phyloP scores from a whole-genome alignment of 352 stramenopile species.

The Globisporangium paroecandrum region DNA sequence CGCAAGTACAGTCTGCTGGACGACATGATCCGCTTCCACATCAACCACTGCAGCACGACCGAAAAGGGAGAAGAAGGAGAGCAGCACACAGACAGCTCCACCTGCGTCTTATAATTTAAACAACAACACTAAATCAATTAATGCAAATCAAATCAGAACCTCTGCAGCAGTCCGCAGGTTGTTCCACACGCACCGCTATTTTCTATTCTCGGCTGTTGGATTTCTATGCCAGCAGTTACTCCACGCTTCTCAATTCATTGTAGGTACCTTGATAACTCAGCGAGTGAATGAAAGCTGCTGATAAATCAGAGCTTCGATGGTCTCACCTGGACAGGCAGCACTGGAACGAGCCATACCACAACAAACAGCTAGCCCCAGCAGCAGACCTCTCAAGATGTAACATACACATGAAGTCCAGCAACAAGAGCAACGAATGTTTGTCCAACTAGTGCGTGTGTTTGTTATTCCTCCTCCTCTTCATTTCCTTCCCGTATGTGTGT shows the following conservation, averaged over 20 bases:
- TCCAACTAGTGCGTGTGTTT: neutral
- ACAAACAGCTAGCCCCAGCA: too few species aligned
- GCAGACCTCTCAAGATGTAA: too few species aligned
- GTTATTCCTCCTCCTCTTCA: slow-evolving; percentile 13
- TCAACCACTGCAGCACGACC: slow-evolving; percentile 19
- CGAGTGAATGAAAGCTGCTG: neutral
- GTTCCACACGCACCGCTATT: neutral
- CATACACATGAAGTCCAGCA: neutral
- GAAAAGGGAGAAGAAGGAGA: neutral
- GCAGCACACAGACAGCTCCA: neutral
- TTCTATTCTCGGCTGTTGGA: neutral
- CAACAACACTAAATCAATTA: neutral
- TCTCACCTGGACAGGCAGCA: neutral
- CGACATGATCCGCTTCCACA: slow-evolving; percentile 48
- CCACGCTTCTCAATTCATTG: neutral
- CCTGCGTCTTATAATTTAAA: slow-evolving; percentile 3
- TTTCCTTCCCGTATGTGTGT: slow-evolving; percentile 10
- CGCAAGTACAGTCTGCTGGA: slow-evolving; percentile 29
- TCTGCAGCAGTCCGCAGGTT: neutral
- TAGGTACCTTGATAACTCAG: neutral
- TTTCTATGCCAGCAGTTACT: neutral
- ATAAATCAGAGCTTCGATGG: neutral
- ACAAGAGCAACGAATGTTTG: neutral
- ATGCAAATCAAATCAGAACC: neutral
- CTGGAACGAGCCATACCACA: too few species aligned